phyloP scores from a whole-genome alignment of 78 protist genomes.

The Dictyostelium purpureum region DNA sequence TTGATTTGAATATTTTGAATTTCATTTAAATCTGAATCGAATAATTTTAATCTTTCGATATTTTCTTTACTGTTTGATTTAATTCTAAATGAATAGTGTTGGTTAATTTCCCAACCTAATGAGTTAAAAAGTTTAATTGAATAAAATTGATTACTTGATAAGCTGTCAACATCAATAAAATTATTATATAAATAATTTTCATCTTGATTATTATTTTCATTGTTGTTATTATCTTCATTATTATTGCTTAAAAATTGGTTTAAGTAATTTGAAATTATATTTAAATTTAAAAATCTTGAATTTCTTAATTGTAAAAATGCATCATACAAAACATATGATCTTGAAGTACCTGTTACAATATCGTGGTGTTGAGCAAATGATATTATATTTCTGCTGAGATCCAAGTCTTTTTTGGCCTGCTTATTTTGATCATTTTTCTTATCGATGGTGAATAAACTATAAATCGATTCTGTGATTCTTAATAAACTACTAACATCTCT shows the following conservation, averaged over 20 bases:
- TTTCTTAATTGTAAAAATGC: neutral
- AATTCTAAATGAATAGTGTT: neutral
- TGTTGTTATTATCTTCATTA: neutral
- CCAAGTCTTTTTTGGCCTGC: neutral
- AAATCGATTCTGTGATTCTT: constrained; percentile 21
- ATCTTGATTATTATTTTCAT: neutral
- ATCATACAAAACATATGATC: constrained; percentile 62
- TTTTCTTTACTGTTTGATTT: neutral
- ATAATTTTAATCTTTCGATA: neutral
- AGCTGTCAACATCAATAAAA: too few species aligned
- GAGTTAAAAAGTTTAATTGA: constrained; percentile 10
- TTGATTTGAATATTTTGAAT: neutral
- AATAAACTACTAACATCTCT: constrained; percentile 6
- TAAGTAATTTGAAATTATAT: neutral
- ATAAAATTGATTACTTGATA: neutral
- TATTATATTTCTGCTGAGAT: neutral
- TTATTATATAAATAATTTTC: too few species aligned
- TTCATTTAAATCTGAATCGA: too few species aligned
- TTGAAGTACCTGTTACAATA: constrained; percentile 82
- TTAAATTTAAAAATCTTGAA: neutral
- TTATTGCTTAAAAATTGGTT: neutral
- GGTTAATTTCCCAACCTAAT: neutral
- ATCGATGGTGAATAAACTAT: neutral
- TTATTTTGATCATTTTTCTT: neutral
- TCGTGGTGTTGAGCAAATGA: constrained; percentile 80